These are phyloP conservation scores for Aquilaria yunnanensis DNA, from an alignment of 345 rosid genomes.

Conservation along the genomic window DNA sequence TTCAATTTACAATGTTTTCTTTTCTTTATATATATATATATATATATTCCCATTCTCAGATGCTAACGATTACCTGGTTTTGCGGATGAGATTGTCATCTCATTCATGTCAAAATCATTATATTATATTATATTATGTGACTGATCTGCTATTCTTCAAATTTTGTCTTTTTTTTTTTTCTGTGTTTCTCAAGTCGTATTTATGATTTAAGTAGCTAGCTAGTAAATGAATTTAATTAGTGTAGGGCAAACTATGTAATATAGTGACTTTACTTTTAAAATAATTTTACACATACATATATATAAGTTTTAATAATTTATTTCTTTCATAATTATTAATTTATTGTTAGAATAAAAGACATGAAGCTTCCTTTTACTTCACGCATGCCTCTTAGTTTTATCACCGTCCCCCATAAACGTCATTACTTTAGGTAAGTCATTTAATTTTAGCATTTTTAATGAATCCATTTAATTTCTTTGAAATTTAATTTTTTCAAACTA, in stretches of 20 bases:
- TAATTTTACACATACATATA: neutral
- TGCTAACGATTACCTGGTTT: too few relatives aligned
- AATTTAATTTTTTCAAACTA: too few relatives aligned
- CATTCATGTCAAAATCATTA: too few relatives aligned
- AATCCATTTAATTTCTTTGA: too few relatives aligned
- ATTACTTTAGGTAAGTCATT: neutral
- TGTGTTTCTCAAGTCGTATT: neutral
- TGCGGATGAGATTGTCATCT: too few relatives aligned
- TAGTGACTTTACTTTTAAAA: too few relatives aligned
- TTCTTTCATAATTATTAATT: neutral
- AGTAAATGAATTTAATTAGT: neutral
- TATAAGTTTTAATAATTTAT: neutral
- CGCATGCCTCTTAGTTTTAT: constrained; percentile 15
- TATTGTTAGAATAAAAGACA: neutral
- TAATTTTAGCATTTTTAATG: too few relatives aligned
- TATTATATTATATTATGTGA: too few relatives aligned
- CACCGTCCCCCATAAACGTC: constrained; percentile 22
- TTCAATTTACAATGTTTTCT: constrained; percentile 50
- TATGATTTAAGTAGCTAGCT: neutral
- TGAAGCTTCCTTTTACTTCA: constrained; percentile 26
- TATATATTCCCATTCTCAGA: neutral
- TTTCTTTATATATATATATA: too few relatives aligned
- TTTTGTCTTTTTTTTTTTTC: neutral
- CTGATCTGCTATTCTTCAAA: too few relatives aligned
- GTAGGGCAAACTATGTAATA: too few relatives aligned